These are phyloP conservation scores for Rhizopus arrhizus DNA, from an alignment of 371 early-diverging fungal genomes.

Conservation along the genomic window DNA sequence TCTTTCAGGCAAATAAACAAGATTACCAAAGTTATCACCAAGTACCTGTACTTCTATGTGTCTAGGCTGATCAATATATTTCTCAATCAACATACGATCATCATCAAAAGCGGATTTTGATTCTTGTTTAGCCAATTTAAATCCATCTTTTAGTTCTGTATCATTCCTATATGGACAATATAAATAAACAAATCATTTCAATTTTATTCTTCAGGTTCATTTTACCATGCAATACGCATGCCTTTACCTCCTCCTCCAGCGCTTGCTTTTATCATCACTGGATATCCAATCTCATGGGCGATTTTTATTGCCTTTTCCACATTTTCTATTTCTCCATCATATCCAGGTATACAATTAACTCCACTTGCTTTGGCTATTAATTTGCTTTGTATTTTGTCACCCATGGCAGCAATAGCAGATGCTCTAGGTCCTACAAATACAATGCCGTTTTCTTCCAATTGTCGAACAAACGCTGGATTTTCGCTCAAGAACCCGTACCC, in stretches of 20 bases:
- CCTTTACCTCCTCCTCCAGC: slow-evolving; percentile 92
- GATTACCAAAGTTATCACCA: slow-evolving; percentile 77
- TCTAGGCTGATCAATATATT: slow-evolving; percentile 83
- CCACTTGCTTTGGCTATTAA: slow-evolving; percentile 69
- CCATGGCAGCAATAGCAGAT: slow-evolving; percentile 86
- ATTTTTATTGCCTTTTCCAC: slow-evolving; percentile 48
- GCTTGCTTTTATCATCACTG: slow-evolving; percentile 84
- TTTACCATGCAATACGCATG: slow-evolving; percentile 74
- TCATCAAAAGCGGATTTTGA: slow-evolving; percentile 85
- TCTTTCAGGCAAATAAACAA: slow-evolving; percentile 83
- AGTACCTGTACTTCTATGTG: slow-evolving; percentile 87
- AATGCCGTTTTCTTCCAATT: slow-evolving; percentile 61
- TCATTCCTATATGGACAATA: slow-evolving; percentile 43
- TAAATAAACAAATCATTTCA: not conserved
- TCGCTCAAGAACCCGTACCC: slow-evolving; percentile 91
- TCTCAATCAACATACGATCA: slow-evolving; percentile 86
- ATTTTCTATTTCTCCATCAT: slow-evolving; percentile 59
- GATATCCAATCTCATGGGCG: slow-evolving; percentile 67
- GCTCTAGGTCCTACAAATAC: slow-evolving; percentile 78
- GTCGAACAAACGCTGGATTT: slow-evolving; percentile 74
- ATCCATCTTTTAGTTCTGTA: slow-evolving; percentile 75
- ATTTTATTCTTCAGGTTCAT: not conserved
- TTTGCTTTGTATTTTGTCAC: slow-evolving; percentile 86
- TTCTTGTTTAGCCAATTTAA: slow-evolving; percentile 80
- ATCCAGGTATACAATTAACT: slow-evolving; percentile 70